Evolutionary conservation across 2,329 filamentous ascomycete species (phyloP), one percentile per base, ranked within the genome.

Genomic region (Sphaerostilbella broomeana): DNA sequence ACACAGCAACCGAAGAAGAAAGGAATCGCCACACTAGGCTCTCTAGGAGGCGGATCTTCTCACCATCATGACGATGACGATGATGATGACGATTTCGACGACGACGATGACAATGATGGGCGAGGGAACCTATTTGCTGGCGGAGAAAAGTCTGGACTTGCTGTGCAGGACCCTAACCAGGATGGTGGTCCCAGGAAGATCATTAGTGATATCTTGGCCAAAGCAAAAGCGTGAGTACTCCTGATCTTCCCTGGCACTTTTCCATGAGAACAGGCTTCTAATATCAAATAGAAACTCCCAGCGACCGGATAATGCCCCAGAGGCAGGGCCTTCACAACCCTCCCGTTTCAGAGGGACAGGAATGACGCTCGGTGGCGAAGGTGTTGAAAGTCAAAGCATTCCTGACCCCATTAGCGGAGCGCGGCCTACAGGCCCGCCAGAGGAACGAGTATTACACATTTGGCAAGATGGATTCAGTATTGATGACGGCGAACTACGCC

Each of bases 391-490:
- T 50, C 76, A 79, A 43, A 67, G 68, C 17, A 75, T 92, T 35
- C 77, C 79, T 29, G 79, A 85, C 48, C 76, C 82, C 19, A 60
- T 46, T 0, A 59, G 59, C 4, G 44, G 52, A 48, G 15, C 60
- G 49, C 50, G 47, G 17, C 20, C 54, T 8, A 27, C 50, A 12
- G 47, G 57, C 2, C 65, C 72, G 22, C 72, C 75, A 5, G 77
- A 84, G 45, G 77, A 78, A 35, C 79, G 85, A 35, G 74, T 78
- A 9, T 70, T 94, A 38, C 86, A 90, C 54, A 72, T 92, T 30
- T 94, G 86, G 86, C 73, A 75, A 28, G 81, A 94, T 55, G 86
- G 86, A 11, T 90, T 92, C 64, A 90, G 84, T 48, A 79, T 94
- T 45, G 86, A 89, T 44, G 84, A 92, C 53, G 86, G 86, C 19